These are phyloP conservation scores for Mucor piriformis DNA, from an alignment of 371 early-diverging fungal genomes.

Conservation along the genomic window DNA sequence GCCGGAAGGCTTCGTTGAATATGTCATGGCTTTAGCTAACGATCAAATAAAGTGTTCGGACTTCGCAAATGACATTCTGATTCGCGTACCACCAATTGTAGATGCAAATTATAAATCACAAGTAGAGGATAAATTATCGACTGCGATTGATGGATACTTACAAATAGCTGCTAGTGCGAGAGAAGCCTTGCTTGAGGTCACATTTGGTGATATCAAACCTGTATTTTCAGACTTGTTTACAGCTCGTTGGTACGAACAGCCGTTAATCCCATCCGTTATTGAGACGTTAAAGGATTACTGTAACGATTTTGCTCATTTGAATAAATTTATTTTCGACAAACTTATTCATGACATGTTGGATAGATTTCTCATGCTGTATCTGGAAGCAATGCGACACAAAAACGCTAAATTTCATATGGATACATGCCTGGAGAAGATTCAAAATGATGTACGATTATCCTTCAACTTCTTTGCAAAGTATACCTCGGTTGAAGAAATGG, in stretches of 20 bases:
- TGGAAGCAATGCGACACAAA: slow-evolving; percentile 84
- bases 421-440: slow-evolving; percentile 63
- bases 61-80: slow-evolving; percentile 79
- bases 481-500: slow-evolving; percentile 65
- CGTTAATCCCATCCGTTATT: slow-evolving; percentile 79
- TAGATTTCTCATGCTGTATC: slow-evolving; percentile 75
- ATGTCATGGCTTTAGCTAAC: slow-evolving; percentile 92
- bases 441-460: slow-evolving; percentile 62
- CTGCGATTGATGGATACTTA: slow-evolving; percentile 80
- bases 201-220: slow-evolving; percentile 79
- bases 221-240: slow-evolving; percentile 78
- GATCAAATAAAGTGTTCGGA: slow-evolving; percentile 89
- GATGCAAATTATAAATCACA: slow-evolving; percentile 70
- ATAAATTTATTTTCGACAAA: slow-evolving; percentile 84
- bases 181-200: slow-evolving; percentile 77
- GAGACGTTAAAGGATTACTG: slow-evolving; percentile 92
- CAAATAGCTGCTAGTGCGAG: slow-evolving; percentile 74
- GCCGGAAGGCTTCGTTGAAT: slow-evolving; percentile 86
- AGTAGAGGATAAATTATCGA: slow-evolving; percentile 62
- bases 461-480: slow-evolving; percentile 72
- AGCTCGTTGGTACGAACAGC: slow-evolving; percentile 87
- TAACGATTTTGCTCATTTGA: slow-evolving; percentile 81
- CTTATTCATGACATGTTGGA: slow-evolving; percentile 86
- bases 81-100: slow-evolving; percentile 67
- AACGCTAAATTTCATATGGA: slow-evolving; percentile 74